Conservation (phyloP, 805 yeast genomes). For the Scheffersomyces lignosus region DNA sequence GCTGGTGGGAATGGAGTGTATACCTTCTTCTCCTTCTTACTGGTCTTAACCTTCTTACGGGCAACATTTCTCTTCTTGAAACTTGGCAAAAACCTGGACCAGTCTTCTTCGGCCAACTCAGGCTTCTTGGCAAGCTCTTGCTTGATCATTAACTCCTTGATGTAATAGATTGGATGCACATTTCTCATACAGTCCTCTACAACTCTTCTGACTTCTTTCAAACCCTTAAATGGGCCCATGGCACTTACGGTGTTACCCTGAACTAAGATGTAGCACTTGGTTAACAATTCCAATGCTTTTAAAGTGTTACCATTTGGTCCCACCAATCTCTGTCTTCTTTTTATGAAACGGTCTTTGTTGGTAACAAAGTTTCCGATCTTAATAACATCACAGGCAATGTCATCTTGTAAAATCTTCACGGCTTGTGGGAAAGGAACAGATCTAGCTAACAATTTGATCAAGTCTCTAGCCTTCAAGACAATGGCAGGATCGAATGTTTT, state of each 20-base stretch:
- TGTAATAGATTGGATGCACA: conserved; percentile 96
- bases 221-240: conserved; percentile 94
- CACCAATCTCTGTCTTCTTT: conserved; percentile 92
- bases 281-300: conserved; percentile 90
- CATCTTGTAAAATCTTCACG: conserved; percentile 85
- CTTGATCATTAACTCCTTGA: conserved; percentile 96
- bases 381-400: conserved; percentile 91
- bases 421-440: conserved; percentile 98
- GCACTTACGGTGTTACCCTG: conserved; percentile 97
- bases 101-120: conserved; percentile 91
- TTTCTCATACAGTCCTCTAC: conserved; percentile 98
- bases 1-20: conserved; percentile 99
- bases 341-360: conserved; percentile 90
- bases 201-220: conserved; percentile 87
- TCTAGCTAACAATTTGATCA: conserved; percentile 89
- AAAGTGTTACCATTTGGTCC: conserved; percentile 97
- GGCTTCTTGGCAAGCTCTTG: conserved; percentile 94
- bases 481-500: conserved; percentile 95
- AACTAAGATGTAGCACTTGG: conserved; percentile 93
- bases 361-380: conserved; percentile 88
- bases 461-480: conserved; percentile 90
- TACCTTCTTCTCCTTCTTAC: conserved; percentile 65
- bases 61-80: conserved; percentile 96
- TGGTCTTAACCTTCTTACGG: conserved; percentile 79
- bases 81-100: conserved; percentile 95